Base-by-base conservation (phyloP, 306 rosid genomes). In the Coriaria nepalensis region DNA sequence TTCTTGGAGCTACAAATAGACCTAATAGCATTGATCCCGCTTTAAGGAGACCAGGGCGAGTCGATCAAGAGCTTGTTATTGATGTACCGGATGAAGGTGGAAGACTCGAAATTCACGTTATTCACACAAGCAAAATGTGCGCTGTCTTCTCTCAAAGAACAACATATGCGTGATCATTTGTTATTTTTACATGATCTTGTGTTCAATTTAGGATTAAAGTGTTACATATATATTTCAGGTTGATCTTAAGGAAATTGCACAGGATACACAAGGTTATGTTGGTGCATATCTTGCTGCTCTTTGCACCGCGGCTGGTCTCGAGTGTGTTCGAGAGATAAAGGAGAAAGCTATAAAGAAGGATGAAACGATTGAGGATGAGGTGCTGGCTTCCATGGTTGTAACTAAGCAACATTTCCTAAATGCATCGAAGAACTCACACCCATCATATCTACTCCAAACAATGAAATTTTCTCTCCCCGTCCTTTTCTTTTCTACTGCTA, bases 11-110 rank as follows among this genome's bases (percentile, higher is more conserved):
- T 61, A 92, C 98, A 48, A 92, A 92, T 62, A 77, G 94, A 63
- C 85, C 86, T 45, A 94, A 92, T 29, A 92, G 87, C 53, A 93
- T 92, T 38, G 98, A 92, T 70, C 96, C 98, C 20, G 98, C 96
- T 59, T 67, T 92, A 66, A 83, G 85, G 60, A 78, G 98, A 8
- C 98, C 96, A 29, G 98, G 98, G 40, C 76, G 98, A 63, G 82
- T 92, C 35, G 98, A 86, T 68, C 73, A 94, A 70, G 86, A 92
- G 66, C 85, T 92, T 63, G 98, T 85, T 56, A 85, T 92, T 66
- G 96, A 96, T 35, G 93, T 85, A 53, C 98, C 98, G 42, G 98
- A 92, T 59, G 29, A 20, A 20, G 29, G 2, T 20, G 29, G 29
- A 20, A 20, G 29, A 20, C 29, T 20, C 29, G 29, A 20, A 20